Conservation (phyloP, 768 basidiomycete genomes). For the Termitomyces sp. region DNA sequence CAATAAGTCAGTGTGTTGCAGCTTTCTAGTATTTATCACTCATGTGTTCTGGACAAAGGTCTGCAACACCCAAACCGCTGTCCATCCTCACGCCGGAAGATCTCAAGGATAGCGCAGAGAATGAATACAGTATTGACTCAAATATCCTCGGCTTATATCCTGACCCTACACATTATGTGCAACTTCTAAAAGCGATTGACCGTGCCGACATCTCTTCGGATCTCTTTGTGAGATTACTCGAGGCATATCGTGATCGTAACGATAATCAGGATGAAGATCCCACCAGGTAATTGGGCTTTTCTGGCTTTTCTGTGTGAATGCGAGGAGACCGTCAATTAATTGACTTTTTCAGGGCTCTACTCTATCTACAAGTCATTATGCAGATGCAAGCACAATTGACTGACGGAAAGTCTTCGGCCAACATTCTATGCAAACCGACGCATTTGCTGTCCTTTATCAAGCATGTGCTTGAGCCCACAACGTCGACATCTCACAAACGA, state of each 20-base stretch:
- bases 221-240: conserved; percentile 70
- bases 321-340: conserved; percentile 2
- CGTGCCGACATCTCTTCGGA: conserved; percentile 67
- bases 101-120: conserved; percentile 32
- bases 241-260: conserved; percentile 54
- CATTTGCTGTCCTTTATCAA: conserved; percentile 82
- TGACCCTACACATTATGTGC: conserved; percentile 66
- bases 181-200: conserved; percentile 58
- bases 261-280: conserved; percentile 38
- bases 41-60: conserved; percentile 11
- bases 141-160: conserved; percentile 69
- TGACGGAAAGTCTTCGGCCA: conserved; percentile 45
- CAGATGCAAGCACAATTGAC: conserved; percentile 74
- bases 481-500: conserved; percentile 21
- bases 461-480: conserved; percentile 57
- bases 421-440: conserved; percentile 56
- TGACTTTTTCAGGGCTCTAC: conserved; percentile 44
- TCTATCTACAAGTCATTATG: conserved; percentile 76
- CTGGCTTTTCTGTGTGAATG: not conserved
- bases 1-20: conserved; percentile 34
- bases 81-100: conserved; percentile 51
- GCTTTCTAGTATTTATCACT: not conserved
- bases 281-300: conserved; percentile 34
- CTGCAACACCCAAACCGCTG: conserved; percentile 22
- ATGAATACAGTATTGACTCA: conserved; percentile 42